Conservation (phyloP, 2,329 filamentous ascomycete genomes). For the Aspergillus luchuensis region DNA sequence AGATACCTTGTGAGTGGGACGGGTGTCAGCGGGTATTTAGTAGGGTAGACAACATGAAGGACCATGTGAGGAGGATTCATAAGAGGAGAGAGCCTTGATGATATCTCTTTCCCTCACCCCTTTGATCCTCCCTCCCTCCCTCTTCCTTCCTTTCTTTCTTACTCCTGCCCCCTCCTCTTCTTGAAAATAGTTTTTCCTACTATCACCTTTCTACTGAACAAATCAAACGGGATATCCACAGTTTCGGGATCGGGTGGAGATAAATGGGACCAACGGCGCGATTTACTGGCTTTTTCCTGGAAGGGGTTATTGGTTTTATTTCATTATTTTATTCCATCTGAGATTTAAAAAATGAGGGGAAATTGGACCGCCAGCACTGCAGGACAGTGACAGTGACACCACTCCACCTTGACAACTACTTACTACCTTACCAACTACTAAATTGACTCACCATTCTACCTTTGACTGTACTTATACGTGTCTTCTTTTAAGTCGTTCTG, state of each 20-base stretch:
- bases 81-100: slow-evolving; percentile 22
- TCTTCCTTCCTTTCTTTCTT: not conserved
- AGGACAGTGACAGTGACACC: too few relatives aligned
- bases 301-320: not conserved
- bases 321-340: too few relatives aligned
- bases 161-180: not conserved
- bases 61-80: slow-evolving; percentile 51
- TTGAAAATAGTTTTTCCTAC: too few relatives aligned
- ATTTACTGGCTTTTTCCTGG: not conserved
- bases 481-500: too few relatives aligned
- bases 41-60: slow-evolving; percentile 64
- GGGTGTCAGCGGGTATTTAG: slow-evolving; percentile 62
- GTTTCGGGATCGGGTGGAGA: not conserved
- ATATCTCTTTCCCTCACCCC: not conserved
- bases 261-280: not conserved
- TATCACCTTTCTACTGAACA: too few relatives aligned
- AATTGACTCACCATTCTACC: too few relatives aligned
- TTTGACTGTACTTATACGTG: too few relatives aligned
- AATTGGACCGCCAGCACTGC: too few relatives aligned
- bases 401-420: too few relatives aligned
- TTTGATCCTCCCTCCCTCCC: not conserved
- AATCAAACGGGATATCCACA: not conserved
- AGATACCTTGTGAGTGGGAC: slow-evolving; percentile 60
- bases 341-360: too few relatives aligned
- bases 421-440: too few relatives aligned